Evolutionary conservation across 164 flowering plant genomes (phyloP).

Genomic region (Aristolochia fimbriata): DNA sequence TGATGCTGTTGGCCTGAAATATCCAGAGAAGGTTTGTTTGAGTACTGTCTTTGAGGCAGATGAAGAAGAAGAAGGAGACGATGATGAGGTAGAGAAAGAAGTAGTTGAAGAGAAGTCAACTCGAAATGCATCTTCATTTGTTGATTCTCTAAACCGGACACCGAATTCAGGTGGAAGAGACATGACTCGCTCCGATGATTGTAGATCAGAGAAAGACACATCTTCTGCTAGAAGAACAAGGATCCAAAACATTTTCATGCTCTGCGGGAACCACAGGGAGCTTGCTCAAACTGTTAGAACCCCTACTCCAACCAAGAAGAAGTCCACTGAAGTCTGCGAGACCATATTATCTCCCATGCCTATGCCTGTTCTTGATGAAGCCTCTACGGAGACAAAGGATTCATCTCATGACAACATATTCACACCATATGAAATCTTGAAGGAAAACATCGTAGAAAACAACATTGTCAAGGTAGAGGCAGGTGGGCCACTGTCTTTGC

Average conservation of each 20-base stretch:
- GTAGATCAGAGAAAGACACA: conserved; percentile 19
- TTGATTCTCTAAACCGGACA: conserved; percentile 13
- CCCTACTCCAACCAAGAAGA: conserved; percentile 21
- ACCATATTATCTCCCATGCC: neutral
- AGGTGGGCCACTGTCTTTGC: conserved; percentile 3
- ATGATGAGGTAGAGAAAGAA: conserved; percentile 77
- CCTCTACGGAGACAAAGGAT: conserved; percentile 6
- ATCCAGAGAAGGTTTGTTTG: conserved; percentile 35
- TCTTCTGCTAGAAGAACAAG: conserved; percentile 45
- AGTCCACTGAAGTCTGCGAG: conserved; percentile 17
- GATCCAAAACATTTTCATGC: conserved; percentile 84
- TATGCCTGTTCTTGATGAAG: too few species aligned
- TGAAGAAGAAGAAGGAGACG: conserved; percentile 39
- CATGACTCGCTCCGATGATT: neutral
- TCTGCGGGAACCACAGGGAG: conserved; percentile 90
- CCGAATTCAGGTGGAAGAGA: conserved; percentile 9
- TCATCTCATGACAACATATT: conserved; percentile 2
- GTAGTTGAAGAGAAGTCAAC: conserved; percentile 60
- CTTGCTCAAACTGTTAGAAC: conserved; percentile 38
- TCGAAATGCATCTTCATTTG: conserved; percentile 6
- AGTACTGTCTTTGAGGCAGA: conserved; percentile 93
- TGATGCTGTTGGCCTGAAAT: conserved; percentile 18
- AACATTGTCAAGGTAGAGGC: neutral
- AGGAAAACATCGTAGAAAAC: neutral
- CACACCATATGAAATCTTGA: conserved; percentile 1